phyloP scores from a whole-genome alignment of 2,329 filamentous ascomycete species.

The Apiospora sp. region DNA sequence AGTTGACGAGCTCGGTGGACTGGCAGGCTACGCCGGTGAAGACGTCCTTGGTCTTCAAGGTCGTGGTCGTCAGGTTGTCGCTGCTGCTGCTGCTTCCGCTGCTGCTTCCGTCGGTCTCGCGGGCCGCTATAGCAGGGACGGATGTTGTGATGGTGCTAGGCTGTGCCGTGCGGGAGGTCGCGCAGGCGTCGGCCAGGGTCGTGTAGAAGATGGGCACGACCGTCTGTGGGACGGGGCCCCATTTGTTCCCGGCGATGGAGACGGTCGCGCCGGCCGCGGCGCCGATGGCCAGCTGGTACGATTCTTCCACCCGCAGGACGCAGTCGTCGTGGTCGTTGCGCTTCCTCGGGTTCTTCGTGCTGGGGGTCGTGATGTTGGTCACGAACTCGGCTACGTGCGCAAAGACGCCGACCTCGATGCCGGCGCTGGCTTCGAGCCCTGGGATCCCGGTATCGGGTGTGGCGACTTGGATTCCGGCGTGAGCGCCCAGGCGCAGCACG shows the following conservation, averaged over 20 bases:
- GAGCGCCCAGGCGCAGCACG: conserved; percentile 54
- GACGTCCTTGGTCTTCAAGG: conserved; percentile 48
- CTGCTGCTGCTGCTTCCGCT: conserved; percentile 23
- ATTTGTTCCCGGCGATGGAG: conserved; percentile 50
- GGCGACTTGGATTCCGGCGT: conserved; percentile 50
- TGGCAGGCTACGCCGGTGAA: conserved; percentile 55
- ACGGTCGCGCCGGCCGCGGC: conserved; percentile 62
- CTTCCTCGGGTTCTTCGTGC: not conserved
- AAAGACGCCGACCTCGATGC: conserved; percentile 57
- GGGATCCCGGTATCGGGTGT: conserved; percentile 36
- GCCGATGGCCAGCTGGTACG: conserved; percentile 60
- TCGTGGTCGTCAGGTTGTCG: conserved; percentile 47
- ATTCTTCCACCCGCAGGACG: conserved; percentile 53
- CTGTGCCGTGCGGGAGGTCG: conserved; percentile 24
- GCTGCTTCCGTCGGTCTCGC: conserved; percentile 26
- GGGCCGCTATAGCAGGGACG: conserved; percentile 25
- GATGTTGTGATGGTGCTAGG: conserved; percentile 34
- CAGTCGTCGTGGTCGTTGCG: conserved; percentile 47
- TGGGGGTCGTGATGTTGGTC: conserved; percentile 55
- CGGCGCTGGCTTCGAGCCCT: conserved; percentile 46
- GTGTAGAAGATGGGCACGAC: conserved; percentile 62
- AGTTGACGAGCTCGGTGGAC: conserved; percentile 53
- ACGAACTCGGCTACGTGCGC: conserved; percentile 62
- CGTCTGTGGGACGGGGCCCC: conserved; percentile 57
- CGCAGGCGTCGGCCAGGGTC: conserved; percentile 54